Conservation (phyloP, 352 stramenopile species). For the Pythium rishiriense region DNA sequence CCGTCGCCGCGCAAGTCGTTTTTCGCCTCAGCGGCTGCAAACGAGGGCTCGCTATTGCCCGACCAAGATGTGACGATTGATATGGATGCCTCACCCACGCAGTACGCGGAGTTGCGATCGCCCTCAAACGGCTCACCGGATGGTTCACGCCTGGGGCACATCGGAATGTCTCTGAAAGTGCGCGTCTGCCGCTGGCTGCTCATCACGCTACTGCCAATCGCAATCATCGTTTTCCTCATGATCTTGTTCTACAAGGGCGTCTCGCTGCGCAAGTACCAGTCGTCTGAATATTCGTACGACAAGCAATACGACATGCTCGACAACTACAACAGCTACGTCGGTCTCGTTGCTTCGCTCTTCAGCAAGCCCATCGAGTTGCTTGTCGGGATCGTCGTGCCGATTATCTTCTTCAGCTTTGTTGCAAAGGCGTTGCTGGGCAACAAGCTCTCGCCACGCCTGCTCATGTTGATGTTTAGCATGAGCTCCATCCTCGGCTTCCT, state of each 20-base stretch:
- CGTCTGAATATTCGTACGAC: slow-evolving; percentile 9
- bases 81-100: slow-evolving; percentile 6
- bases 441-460: slow-evolving; percentile 6
- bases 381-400: slow-evolving; percentile 17
- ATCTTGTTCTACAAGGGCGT: slow-evolving; percentile 24
- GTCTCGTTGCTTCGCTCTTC: slow-evolving; percentile 22
- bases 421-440: slow-evolving; percentile 5
- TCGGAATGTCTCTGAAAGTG: slow-evolving; percentile 15
- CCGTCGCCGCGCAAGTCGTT: slow-evolving; percentile 13
- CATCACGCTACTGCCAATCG: slow-evolving; percentile 14
- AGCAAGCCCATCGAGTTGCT: slow-evolving; percentile 27
- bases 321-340: slow-evolving; percentile 30
- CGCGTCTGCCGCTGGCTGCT: slow-evolving; percentile 18
- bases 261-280: slow-evolving; percentile 14
- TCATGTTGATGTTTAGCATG: slow-evolving; percentile 9
- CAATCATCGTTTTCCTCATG: slow-evolving; percentile 22
- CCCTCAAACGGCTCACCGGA: slow-evolving; percentile 3
- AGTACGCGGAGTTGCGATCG: slow-evolving; percentile 20
- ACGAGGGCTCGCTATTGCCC: neutral
- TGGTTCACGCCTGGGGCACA: slow-evolving; percentile 9
- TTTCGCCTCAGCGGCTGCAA: slow-evolving; percentile 7
- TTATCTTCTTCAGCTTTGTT: slow-evolving; percentile 16
- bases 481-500: slow-evolving; percentile 20
- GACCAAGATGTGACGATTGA: slow-evolving; percentile 7
- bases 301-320: slow-evolving; percentile 26